A percentile compares a stretch with the other conserved stretches of the same genome.
Conservation (phyloP, 192 early-diverging fungal species). For the Phycomyces blakesleeanus region DNA sequence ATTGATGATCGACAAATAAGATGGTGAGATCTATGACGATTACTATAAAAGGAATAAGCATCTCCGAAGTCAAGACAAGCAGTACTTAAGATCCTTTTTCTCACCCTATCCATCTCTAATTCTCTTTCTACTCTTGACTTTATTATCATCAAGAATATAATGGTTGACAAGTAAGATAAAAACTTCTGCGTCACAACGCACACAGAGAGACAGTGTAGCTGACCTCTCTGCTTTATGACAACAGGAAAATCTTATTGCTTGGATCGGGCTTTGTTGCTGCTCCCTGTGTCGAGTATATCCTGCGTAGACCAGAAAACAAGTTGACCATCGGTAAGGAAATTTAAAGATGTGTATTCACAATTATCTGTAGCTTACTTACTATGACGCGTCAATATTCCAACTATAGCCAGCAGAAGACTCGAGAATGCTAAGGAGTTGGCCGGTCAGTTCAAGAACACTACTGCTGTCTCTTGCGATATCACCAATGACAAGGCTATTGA, state of each 20-base stretch:
- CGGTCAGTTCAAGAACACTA: slow-evolving; percentile 52
- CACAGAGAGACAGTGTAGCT: no score
- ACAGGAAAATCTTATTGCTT: slow-evolving; percentile 88
- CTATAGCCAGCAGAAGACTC: slow-evolving; percentile 69
- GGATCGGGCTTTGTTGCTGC: slow-evolving; percentile 97
- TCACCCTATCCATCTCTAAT: slow-evolving; percentile 1
- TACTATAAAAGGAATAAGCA: slow-evolving; percentile 8
- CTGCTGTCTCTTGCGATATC: slow-evolving; percentile 76
- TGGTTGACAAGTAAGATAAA: not conserved
- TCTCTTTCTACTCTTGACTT: slow-evolving; percentile 1
- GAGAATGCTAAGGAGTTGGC: slow-evolving; percentile 72
- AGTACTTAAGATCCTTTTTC: no score
- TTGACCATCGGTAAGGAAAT: slow-evolving; percentile 70
- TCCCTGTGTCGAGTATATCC: slow-evolving; percentile 89
- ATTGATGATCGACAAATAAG: slow-evolving; percentile 1
- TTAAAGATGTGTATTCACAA: not conserved
- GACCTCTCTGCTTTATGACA: not conserved
- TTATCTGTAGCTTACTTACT: no score
- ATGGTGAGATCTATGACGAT: slow-evolving; percentile 11
- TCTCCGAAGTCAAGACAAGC: slow-evolving; percentile 2
- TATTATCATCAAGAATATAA: not conserved
- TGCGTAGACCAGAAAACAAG: slow-evolving; percentile 83
- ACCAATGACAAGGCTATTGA: slow-evolving; percentile 69
- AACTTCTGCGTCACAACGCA: not conserved
- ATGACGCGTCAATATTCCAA: not conserved